Evolutionary conservation across 1,139 yeast species (phyloP).

Genomic region (Saccharomyces hybrid): DNA sequence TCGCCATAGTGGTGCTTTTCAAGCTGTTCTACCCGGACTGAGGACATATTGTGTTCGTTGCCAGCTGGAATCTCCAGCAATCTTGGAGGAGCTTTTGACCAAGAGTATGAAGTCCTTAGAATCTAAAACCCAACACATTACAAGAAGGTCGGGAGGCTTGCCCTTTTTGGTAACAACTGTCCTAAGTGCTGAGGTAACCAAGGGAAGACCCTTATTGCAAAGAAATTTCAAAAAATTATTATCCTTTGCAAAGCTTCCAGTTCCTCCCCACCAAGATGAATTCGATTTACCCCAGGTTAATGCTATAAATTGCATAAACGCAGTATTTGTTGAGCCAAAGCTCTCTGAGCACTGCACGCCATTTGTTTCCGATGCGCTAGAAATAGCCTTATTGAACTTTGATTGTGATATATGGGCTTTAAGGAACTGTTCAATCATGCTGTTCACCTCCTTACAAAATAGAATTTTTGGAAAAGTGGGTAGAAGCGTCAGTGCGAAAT

Average conservation of each 20-base stretch:
- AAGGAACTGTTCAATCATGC: constrained; percentile 88
- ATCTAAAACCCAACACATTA: constrained; percentile 57
- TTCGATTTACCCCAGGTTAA: constrained; percentile 85
- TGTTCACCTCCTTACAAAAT: constrained; percentile 74
- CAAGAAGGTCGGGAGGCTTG: constrained; percentile 87
- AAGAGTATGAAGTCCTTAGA: constrained; percentile 47
- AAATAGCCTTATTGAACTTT: constrained; percentile 55
- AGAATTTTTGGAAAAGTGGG: constrained; percentile 61
- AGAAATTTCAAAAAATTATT: constrained; percentile 47
- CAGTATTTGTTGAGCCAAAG: constrained; percentile 62
- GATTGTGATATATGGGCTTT: constrained; percentile 71
- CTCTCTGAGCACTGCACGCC: constrained; percentile 47
- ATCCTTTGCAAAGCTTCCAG: constrained; percentile 45
- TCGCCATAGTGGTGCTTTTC: constrained; percentile 86
- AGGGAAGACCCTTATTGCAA: constrained; percentile 35
- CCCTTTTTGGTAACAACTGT: constrained; percentile 74
- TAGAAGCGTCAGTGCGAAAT: constrained; percentile 46
- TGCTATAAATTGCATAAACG: constrained; percentile 78
- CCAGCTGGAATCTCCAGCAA: constrained; percentile 30
- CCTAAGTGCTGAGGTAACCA: constrained; percentile 46
- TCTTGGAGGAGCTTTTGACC: constrained; percentile 50
- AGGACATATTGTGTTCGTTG: constrained; percentile 54
- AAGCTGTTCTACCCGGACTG: constrained; percentile 78
- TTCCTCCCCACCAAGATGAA: constrained; percentile 44
- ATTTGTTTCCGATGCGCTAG: constrained; percentile 52